Conservation (phyloP, 768 basidiomycete species). For the Kockovaella imperatae region DNA sequence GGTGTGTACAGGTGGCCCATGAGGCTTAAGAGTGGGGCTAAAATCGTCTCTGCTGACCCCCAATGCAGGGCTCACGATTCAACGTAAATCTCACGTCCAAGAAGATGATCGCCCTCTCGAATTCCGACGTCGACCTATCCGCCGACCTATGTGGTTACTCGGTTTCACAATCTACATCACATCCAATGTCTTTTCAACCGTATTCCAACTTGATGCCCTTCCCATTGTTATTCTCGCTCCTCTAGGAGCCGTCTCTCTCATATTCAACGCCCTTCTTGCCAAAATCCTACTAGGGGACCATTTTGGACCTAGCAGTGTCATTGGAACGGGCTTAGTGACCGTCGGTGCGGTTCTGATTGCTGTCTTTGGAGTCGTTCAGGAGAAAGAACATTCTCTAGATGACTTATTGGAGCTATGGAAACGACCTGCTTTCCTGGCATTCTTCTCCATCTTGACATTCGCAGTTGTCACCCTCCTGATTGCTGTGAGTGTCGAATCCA, state of each 20-base stretch:
- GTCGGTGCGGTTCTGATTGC: conserved; percentile 83
- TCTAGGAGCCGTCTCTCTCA: conserved; percentile 82
- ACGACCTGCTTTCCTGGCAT: conserved; percentile 67
- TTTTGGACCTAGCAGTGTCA: conserved; percentile 73
- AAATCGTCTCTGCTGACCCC: background rate
- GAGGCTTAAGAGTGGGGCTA: background rate
- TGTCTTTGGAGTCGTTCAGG: conserved; percentile 83
- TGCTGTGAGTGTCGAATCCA: background rate
- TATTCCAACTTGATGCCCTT: conserved; percentile 86
- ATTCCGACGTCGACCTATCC: conserved; percentile 61
- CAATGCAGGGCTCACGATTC: conserved; percentile 66
- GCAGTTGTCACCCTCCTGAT: conserved; percentile 6
- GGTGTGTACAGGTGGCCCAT: conserved; percentile 42
- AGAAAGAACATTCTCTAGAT: conserved; percentile 74
- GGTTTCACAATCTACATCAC: conserved; percentile 81
- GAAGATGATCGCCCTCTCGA: conserved; percentile 65
- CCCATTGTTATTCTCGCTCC: conserved; percentile 93
- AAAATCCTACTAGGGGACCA: conserved; percentile 72
- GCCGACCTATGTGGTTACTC: conserved; percentile 77
- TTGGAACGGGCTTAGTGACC: conserved; percentile 82
- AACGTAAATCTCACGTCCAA: conserved; percentile 83
- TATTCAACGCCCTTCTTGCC: conserved; percentile 93
- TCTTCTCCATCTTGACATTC: conserved; percentile 65
- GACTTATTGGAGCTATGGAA: conserved; percentile 71
- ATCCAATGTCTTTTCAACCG: conserved; percentile 76